A percentile compares a stretch with the other conserved stretches of the same genome.
phyloP scores from a whole-genome alignment of 805 yeast species.

The Sungouiozyma ichnusensis region DNA sequence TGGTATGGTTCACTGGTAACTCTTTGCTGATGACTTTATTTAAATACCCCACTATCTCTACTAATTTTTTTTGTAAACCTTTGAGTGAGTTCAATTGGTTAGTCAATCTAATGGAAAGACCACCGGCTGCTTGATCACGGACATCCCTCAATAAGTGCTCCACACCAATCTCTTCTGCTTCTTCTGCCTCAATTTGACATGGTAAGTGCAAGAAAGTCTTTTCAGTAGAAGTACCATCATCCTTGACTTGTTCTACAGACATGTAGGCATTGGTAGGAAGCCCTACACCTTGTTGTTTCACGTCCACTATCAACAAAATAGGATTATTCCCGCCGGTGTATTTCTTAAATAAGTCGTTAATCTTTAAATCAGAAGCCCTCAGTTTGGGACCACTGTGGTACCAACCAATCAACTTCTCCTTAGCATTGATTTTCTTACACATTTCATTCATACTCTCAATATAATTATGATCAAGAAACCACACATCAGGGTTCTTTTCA shows the following conservation, averaged over 20 bases:
- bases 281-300: slow-evolving; percentile 70
- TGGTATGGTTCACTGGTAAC: slow-evolving; percentile 81
- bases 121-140: slow-evolving; percentile 94
- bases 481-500: slow-evolving; percentile 78
- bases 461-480: slow-evolving; percentile 95
- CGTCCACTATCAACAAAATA: slow-evolving; percentile 81
- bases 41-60: slow-evolving; percentile 69
- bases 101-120: slow-evolving; percentile 74
- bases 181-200: slow-evolving; percentile 89
- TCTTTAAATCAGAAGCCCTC: slow-evolving; percentile 76
- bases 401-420: slow-evolving; percentile 97
- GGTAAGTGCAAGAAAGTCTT: slow-evolving; percentile 91
- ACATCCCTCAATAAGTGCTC: slow-evolving; percentile 92
- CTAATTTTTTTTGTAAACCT: slow-evolving; percentile 71
- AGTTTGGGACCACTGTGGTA: slow-evolving; percentile 96
- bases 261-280: slow-evolving; percentile 93
- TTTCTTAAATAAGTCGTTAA: slow-evolving; percentile 79
- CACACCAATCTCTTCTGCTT: slow-evolving; percentile 98
- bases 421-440: slow-evolving; percentile 96
- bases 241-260: slow-evolving; percentile 90
- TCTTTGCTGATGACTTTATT: slow-evolving; percentile 59
- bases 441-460: slow-evolving; percentile 94
- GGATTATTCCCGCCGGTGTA: slow-evolving; percentile 61
- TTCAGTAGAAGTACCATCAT: slow-evolving; percentile 89
- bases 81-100: slow-evolving; percentile 80